Conservation (phyloP, 768 basidiomycete species). For the Lactarius sp. region DNA sequence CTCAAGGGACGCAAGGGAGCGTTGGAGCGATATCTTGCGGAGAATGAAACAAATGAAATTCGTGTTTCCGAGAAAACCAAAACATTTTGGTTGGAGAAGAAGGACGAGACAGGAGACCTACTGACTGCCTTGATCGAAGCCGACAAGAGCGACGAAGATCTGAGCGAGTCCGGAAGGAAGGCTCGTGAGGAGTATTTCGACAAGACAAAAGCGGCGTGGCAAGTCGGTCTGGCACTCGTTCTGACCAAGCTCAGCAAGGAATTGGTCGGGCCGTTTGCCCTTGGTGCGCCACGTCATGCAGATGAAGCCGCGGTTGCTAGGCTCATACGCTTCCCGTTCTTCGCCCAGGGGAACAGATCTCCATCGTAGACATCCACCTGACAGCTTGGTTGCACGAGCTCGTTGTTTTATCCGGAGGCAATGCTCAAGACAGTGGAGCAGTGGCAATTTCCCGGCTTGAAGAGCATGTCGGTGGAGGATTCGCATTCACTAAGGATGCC, state of each 20-base stretch:
- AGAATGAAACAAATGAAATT: slow-evolving; percentile 45
- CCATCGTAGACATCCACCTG: slow-evolving; percentile 75
- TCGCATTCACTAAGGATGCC: slow-evolving; percentile 35
- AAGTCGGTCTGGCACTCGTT: slow-evolving; percentile 41
- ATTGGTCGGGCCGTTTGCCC: slow-evolving; percentile 56
- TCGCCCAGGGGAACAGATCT: slow-evolving; percentile 72
- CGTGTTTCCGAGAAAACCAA: slow-evolving; percentile 59
- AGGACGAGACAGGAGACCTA: slow-evolving; percentile 40
- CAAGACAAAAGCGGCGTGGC: slow-evolving; percentile 51
- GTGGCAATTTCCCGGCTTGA: slow-evolving; percentile 49
- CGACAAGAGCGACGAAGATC: slow-evolving; percentile 36
- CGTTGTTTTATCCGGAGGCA: slow-evolving; percentile 53
- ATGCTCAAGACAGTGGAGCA: slow-evolving; percentile 45
- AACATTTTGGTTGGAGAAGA: slow-evolving; percentile 56
- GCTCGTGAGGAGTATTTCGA: slow-evolving; percentile 48
- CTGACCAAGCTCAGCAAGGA: slow-evolving; percentile 49
- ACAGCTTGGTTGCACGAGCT: slow-evolving; percentile 69
- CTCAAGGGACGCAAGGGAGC: slow-evolving; percentile 47
- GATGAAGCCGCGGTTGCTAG: not conserved
- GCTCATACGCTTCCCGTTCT: not conserved
- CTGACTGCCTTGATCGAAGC: slow-evolving; percentile 45
- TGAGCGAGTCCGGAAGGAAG: slow-evolving; percentile 38
- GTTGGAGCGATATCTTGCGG: slow-evolving; percentile 46
- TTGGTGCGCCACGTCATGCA: slow-evolving; percentile 44
- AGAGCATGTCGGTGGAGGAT: slow-evolving; percentile 43